phyloP scores from a whole-genome alignment of 345 rosid species.

The Rhodomyrtus tomentosa region DNA sequence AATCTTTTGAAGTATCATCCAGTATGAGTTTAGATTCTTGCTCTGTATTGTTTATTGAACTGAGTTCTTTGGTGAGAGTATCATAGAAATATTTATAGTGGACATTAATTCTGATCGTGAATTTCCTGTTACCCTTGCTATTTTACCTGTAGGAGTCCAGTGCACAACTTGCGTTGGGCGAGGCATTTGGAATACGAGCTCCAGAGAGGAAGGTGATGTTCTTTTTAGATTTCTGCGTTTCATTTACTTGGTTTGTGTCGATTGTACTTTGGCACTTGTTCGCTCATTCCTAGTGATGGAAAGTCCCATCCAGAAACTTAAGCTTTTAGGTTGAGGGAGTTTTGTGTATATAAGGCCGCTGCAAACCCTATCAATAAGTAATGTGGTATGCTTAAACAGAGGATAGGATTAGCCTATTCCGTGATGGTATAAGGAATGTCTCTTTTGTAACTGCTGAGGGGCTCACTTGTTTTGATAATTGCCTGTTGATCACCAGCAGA shows the following conservation, averaged over 20 bases:
- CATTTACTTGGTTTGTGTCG: not conserved
- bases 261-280: not conserved
- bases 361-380: not conserved
- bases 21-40: constrained; percentile 28
- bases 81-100: not conserved
- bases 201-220: constrained; percentile 68
- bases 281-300: not conserved
- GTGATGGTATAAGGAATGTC: not conserved
- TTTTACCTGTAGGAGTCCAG: constrained; percentile 62
- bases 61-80: not conserved
- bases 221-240: not conserved
- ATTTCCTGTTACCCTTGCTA: not conserved
- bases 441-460: not conserved
- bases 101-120: not conserved
- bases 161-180: constrained; percentile 87
- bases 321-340: not conserved
- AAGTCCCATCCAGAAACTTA: not conserved
- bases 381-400: not conserved
- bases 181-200: constrained; percentile 84
- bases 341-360: not conserved
- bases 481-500: not conserved
- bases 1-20: constrained; percentile 97
- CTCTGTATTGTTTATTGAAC: not conserved
- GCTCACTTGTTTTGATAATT: not conserved
- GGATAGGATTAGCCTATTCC: not conserved